Conservation (phyloP, 2,329 filamentous ascomycete genomes). For the Pestalotiopsis sp. region DNA sequence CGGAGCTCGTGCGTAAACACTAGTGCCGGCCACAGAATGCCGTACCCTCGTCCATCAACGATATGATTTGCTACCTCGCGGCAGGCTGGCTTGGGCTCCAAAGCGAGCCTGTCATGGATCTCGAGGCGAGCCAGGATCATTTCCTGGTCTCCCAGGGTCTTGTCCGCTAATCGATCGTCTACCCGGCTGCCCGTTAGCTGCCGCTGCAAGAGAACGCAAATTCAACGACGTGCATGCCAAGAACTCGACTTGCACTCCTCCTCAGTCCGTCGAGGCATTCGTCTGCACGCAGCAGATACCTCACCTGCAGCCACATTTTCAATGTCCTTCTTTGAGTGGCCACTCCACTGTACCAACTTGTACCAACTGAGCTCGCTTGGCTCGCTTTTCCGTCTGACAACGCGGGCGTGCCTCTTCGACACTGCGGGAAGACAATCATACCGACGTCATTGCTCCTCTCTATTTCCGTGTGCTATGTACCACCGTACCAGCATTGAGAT, state of each 20-base stretch:
- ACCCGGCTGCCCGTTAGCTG: constrained; percentile 3
- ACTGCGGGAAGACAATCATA: background rate
- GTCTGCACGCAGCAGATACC: background rate
- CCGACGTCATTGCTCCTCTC: background rate
- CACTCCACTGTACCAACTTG: background rate
- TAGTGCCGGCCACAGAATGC: background rate
- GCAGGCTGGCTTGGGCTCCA: background rate
- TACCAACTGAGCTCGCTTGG: background rate
- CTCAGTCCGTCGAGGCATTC: background rate
- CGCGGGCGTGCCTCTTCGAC: background rate
- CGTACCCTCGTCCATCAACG: background rate
- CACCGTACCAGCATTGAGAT: background rate
- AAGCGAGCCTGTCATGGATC: constrained; percentile 4
- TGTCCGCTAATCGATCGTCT: background rate
- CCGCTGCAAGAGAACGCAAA: constrained; percentile 11
- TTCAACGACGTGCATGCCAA: constrained; percentile 9
- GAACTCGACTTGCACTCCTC: background rate
- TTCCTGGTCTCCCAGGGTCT: background rate
- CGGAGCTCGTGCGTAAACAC: background rate
- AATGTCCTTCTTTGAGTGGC: background rate
- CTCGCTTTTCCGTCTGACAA: background rate
- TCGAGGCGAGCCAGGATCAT: background rate
- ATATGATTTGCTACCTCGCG: constrained; percentile 1
- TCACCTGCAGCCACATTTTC: background rate
- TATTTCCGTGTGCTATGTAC: background rate